These are phyloP conservation scores for Sphaerulina vaccinii DNA, from an alignment of 2,329 filamentous ascomycete genomes.

Conservation along the genomic window DNA sequence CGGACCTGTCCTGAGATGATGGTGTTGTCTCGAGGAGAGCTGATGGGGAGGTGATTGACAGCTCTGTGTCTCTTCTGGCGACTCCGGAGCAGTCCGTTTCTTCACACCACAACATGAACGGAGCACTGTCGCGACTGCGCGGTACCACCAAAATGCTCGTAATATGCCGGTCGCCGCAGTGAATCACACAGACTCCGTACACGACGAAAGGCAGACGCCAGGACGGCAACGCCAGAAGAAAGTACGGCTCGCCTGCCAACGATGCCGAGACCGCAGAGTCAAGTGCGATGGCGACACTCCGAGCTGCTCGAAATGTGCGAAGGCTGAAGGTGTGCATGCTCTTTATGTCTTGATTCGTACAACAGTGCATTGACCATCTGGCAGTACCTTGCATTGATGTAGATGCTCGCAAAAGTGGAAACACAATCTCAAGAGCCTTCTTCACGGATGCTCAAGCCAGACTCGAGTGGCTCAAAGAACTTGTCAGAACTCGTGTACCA, in stretches of 20 bases:
- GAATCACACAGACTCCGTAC: neutral
- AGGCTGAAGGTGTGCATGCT: slow-evolving; percentile 5
- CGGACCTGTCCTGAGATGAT: too few species aligned
- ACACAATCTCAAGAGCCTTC: neutral
- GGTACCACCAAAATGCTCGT: too few species aligned
- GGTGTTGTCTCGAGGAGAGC: too few species aligned
- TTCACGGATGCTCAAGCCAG: slow-evolving; percentile 4
- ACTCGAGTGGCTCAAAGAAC: slow-evolving; percentile 3
- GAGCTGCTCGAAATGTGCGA: slow-evolving; percentile 11
- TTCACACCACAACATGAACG: too few species aligned
- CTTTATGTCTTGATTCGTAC: neutral
- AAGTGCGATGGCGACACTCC: slow-evolving; percentile 11
- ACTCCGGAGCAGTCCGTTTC: too few species aligned
- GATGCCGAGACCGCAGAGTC: slow-evolving; percentile 12
- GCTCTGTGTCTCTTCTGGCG: too few species aligned
- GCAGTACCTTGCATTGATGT: slow-evolving; percentile 7
- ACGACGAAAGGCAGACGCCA: neutral
- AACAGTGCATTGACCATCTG: neutral
- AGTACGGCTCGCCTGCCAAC: slow-evolving; percentile 8
- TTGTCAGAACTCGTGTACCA: slow-evolving; percentile 3
- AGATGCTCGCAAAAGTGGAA: neutral
- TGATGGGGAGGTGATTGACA: too few species aligned
- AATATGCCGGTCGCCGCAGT: neutral
- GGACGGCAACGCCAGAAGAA: neutral
- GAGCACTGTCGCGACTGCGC: too few species aligned